Conservation (phyloP, 441 rosid species). For the Populus tomentosa region DNA sequence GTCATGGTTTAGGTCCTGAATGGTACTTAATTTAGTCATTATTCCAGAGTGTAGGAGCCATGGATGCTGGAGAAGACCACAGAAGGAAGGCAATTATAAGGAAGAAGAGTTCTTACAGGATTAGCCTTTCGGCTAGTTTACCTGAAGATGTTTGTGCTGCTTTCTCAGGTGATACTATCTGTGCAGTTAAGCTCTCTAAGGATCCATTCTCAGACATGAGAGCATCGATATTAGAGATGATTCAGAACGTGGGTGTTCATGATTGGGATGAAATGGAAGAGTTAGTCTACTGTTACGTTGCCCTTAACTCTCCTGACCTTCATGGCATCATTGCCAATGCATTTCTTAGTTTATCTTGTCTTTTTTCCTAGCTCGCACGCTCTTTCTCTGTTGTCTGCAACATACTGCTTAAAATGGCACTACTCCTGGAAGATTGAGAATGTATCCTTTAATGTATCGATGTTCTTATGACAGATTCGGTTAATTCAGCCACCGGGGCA, state of each 20-base stretch:
- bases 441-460: too few species aligned
- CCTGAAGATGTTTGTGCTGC: conserved; percentile 21
- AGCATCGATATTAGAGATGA: conserved; percentile 20
- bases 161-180: conserved; percentile 12
- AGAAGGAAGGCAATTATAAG: background rate
- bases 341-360: conserved; percentile 5
- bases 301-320: conserved; percentile 10
- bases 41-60: too few species aligned
- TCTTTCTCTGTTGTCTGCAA: background rate
- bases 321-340: conserved; percentile 9
- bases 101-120: conserved; percentile 1
- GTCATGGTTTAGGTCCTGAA: too few species aligned
- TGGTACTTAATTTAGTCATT: too few species aligned
- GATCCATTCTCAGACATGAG: conserved; percentile 24
- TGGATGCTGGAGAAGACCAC: too few species aligned
- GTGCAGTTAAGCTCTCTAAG: conserved; percentile 21
- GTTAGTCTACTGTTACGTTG: conserved; percentile 22
- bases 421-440: too few species aligned
- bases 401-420: background rate
- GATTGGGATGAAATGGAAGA: conserved; percentile 24
- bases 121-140: conserved; percentile 22
- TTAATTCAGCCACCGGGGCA: too few species aligned
- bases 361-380: background rate
- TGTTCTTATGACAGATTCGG: too few species aligned
- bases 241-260: conserved; percentile 1